Base-by-base conservation (phyloP, 352 stramenopile species). In the Phytophthora cryptogea region DNA sequence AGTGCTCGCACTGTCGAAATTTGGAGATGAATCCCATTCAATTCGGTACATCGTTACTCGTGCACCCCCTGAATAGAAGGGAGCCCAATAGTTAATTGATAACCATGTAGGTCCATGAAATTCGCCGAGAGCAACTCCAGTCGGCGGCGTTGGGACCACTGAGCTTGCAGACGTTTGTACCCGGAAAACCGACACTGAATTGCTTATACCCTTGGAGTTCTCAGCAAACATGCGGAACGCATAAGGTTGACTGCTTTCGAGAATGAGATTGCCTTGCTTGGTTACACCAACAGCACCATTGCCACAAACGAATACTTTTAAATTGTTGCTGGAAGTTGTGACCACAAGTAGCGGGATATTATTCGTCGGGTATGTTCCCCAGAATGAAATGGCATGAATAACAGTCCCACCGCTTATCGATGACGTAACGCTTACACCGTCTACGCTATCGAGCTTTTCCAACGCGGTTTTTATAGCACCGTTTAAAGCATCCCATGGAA, bases 11-110 rank as follows among this genome's bases (percentile, higher is more conserved):
- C 87, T 89, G 39, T 93, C 78, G 53, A 98, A 98, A 2, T 63
- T 76, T 4, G 75, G 63, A 0, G 80, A 89, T 0, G 85, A 92
- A 51, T 98, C 93, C 72, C 92, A 97, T 69, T 98, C 92, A 11
- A 98, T 78, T 35, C 85, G 78, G 52, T 98, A 98, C 72, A 96
- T 94, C 3, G 86, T 96, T 39, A 99, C 83, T 8, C 68, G 57
- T 0, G 89, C 77, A 4, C 94, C 96, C 17, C 96, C 96, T 35
- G 95, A 80, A 70, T 97, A 96, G 10, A 80, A 65, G 0, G 92
- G 90, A 3, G 86, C 68, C 2, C 78, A 80, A 43, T 96, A 97
- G 42, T 90, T 67, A 11, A 97, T 70, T 0, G 76, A 89, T 8
- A 98, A 58, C 71, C 75, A 93, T 2, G 81, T 88, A 13, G 66